Conservation (phyloP, 2,329 filamentous ascomycete genomes). For the Sclerotinia glacialis region DNA sequence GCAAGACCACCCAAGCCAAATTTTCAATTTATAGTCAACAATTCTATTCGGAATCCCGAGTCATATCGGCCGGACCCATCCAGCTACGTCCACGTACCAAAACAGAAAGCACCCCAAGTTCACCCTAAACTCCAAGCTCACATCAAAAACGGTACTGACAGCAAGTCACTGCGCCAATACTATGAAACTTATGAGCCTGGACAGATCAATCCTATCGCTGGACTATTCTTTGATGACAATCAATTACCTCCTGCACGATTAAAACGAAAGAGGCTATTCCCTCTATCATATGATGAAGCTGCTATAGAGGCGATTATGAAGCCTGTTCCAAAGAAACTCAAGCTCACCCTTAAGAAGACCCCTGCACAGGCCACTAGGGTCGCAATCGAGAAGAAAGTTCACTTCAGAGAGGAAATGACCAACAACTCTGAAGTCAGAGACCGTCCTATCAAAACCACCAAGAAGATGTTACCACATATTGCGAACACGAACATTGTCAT, state of each 20-base stretch:
- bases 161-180: background rate
- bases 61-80: slow-evolving; percentile 12
- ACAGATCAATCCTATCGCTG: slow-evolving; percentile 29
- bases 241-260: slow-evolving; percentile 9
- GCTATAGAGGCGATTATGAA: background rate
- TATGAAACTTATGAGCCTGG: slow-evolving; percentile 31
- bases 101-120: background rate
- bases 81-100: background rate
- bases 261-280: slow-evolving; percentile 7
- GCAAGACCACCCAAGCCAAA: background rate
- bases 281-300: slow-evolving; percentile 7
- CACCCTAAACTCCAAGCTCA: slow-evolving; percentile 33
- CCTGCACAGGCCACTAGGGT: background rate
- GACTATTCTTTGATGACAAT: slow-evolving; percentile 13
- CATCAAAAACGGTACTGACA: slow-evolving; percentile 31
- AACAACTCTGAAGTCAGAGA: slow-evolving; percentile 19
- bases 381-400: background rate
- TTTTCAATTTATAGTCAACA: slow-evolving; percentile 13
- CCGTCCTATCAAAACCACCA: slow-evolving; percentile 10
- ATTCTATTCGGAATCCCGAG: background rate
- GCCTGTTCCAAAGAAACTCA: slow-evolving; percentile 6
- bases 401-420: background rate
- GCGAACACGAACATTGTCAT: background rate
- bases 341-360: background rate
- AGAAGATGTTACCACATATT: slow-evolving; percentile 15